These are phyloP conservation scores for Cryphonectria nitschkei DNA, from an alignment of 2,329 filamentous ascomycete species.

Conservation along the genomic window DNA sequence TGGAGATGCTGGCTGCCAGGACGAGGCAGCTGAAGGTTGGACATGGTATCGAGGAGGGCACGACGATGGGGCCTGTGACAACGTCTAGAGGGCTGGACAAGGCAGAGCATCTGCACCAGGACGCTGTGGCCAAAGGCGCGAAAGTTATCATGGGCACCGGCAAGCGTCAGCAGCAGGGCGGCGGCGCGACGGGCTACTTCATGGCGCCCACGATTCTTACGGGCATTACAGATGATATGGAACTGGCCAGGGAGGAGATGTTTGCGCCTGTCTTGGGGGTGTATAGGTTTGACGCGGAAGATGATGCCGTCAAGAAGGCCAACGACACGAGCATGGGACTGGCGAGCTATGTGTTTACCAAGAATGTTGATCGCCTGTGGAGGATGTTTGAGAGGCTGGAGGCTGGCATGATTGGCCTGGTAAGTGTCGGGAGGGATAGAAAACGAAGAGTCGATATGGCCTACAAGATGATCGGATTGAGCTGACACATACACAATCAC, in stretches of 20 bases:
- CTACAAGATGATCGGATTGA: not conserved
- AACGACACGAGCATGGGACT: conserved; percentile 43
- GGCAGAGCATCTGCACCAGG: conserved; percentile 35
- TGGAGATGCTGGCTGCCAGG: conserved; percentile 48
- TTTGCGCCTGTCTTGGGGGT: conserved; percentile 32
- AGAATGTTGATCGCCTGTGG: conserved; percentile 39
- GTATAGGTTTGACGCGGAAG: conserved; percentile 37
- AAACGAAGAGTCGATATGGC: too few species aligned
- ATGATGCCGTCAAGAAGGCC: conserved; percentile 39
- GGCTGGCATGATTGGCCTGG: conserved; percentile 66
- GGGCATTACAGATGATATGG: conserved; percentile 42
- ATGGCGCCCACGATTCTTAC: conserved; percentile 72
- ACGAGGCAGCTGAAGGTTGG: conserved; percentile 31
- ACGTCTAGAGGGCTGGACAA: conserved; percentile 41
- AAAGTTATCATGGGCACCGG: conserved; percentile 50
- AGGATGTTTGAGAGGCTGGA: conserved; percentile 56
- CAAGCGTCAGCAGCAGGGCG: conserved; percentile 36
- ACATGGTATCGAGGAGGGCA: conserved; percentile 34
- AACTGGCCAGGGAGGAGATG: conserved; percentile 30
- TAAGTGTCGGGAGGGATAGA: not conserved
- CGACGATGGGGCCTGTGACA: conserved; percentile 42
- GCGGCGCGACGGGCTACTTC: conserved; percentile 65
- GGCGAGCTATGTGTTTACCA: conserved; percentile 37
- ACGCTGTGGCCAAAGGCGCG: conserved; percentile 32
- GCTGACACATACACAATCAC: too few species aligned